A percentile compares a stretch with the other conserved stretches of the same genome.
These are phyloP conservation scores for Osmanthus fragrans DNA, from an alignment of 257 asterid genomes.

Conservation along the genomic window DNA sequence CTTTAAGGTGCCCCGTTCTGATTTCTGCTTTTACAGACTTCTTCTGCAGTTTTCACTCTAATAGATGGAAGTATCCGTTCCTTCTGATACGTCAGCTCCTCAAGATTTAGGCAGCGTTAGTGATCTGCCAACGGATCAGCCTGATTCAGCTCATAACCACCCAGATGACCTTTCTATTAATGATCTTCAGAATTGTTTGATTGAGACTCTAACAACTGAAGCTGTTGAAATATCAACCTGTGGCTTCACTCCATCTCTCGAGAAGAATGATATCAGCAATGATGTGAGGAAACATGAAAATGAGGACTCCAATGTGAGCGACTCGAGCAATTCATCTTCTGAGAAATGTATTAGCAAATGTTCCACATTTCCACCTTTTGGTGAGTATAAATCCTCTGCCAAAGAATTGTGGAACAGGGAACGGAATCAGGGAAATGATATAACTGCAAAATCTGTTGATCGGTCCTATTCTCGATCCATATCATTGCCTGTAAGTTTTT, in stretches of 20 bases:
- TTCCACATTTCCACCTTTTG: slow-evolving; percentile 50
- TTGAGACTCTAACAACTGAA: slow-evolving; percentile 39
- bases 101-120: slow-evolving; percentile 40
- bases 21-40: slow-evolving; percentile 23
- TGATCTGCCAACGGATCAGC: slow-evolving; percentile 43
- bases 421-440: slow-evolving; percentile 29
- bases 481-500: slow-evolving; percentile 77
- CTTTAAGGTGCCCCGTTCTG: neutral
- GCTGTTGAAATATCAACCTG: slow-evolving; percentile 32
- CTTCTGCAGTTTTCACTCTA: slow-evolving; percentile 32
- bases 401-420: slow-evolving; percentile 26
- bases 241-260: slow-evolving; percentile 26
- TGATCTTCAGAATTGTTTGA: slow-evolving; percentile 52
- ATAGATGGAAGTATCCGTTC: slow-evolving; percentile 61
- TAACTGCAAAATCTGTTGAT: slow-evolving; percentile 28
- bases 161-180: slow-evolving; percentile 36
- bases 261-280: slow-evolving; percentile 22
- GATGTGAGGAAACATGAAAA: slow-evolving; percentile 32
- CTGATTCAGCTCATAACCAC: slow-evolving; percentile 24
- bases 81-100: slow-evolving; percentile 38
- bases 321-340: slow-evolving; percentile 24
- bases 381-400: slow-evolving; percentile 29
- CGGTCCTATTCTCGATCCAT: slow-evolving; percentile 38
- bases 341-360: slow-evolving; percentile 50
- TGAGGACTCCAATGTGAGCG: slow-evolving; percentile 24